Evolutionary conservation across 768 basidiomycete species (phyloP).

Genomic region (Panellus pusillus): DNA sequence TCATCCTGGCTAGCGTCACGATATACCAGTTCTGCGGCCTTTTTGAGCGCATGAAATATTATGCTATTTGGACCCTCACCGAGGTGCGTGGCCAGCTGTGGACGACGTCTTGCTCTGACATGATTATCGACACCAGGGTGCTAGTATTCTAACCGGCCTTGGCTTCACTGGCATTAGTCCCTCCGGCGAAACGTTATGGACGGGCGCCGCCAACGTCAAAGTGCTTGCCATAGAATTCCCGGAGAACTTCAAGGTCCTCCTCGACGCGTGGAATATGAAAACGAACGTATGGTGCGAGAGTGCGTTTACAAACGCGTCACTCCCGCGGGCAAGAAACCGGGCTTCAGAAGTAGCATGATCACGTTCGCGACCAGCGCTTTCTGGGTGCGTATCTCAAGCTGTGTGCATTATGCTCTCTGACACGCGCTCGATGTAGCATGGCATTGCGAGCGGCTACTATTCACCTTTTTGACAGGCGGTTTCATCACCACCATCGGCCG

Average conservation of each 20-base stretch:
- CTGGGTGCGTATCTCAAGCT: conserved; percentile 63
- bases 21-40: conserved; percentile 76
- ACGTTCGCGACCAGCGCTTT: conserved; percentile 96
- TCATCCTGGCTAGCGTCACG: conserved; percentile 44
- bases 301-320: conserved; percentile 97
- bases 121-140: conserved; percentile 55
- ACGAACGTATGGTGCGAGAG: conserved; percentile 94
- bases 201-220: conserved; percentile 87
- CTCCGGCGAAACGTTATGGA: conserved; percentile 75
- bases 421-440: conserved; percentile 60
- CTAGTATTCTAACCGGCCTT: conserved; percentile 88
- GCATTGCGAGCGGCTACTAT: conserved; percentile 88
- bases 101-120: neutral
- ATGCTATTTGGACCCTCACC: conserved; percentile 90
- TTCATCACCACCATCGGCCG: conserved; percentile 82
- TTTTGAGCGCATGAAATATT: conserved; percentile 88
- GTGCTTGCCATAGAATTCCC: conserved; percentile 80
- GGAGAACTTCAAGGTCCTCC: conserved; percentile 84
- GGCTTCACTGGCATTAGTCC: conserved; percentile 86
- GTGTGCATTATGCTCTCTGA: neutral
- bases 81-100: conserved; percentile 50
- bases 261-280: conserved; percentile 97
- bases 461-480: conserved; percentile 87
- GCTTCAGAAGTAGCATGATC: conserved; percentile 84
- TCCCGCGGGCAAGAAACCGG: conserved; percentile 90